Base-by-base conservation (phyloP, 345 rosid genomes). In the Litchi chinensis region DNA sequence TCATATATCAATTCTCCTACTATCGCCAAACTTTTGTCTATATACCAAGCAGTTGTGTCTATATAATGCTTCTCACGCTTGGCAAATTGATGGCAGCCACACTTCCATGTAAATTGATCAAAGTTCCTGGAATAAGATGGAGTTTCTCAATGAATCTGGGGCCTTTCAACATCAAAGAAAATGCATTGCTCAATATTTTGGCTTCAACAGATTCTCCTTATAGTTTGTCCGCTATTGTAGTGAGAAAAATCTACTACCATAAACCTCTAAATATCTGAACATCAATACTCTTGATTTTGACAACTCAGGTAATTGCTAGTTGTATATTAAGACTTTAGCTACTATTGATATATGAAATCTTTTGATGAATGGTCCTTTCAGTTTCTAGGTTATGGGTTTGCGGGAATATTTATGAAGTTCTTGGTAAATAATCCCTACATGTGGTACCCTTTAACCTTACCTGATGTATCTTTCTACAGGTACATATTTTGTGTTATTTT, bases 391-490 rank as follows among this genome's bases (percentile, higher is more conserved):
- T 46, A 46, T 46, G 52, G 52, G 8, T 46, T 46, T 46, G 52
- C 52, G 10, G 52, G 52, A 7, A 46, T 46, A 46, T 46, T 46
- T 46, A 46, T 46, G 52, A 46, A 46, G 12, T 46, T 46, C 52
- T 46, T 46, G 10, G 10, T 46, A 46, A 1, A 4, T 11, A 76
- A 82, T 2, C 85, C 85, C 3, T 76, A 72, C 50, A 82, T 82
- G 85, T 81, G 87, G 83, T 82, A 82, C 80, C 87, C 87, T 43
- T 19, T 75, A 28, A 78, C 74, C 26, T 79, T 85, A 12, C 82
- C 82, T 5, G 79, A 82, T 26, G 84, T 80, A 48, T 85, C 86
- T 8, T 78, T 85, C 4, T 85, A 80, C 71, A 76, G 84, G 85
- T 69, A 0, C 1, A 4, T 5, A 15, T 41, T 15, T 10, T 24